Evolutionary conservation across 225 moss, liverwort and hornwort species (phyloP), one percentile per base, ranked within the genome.

Genomic region (Bryum argenteum): DNA sequence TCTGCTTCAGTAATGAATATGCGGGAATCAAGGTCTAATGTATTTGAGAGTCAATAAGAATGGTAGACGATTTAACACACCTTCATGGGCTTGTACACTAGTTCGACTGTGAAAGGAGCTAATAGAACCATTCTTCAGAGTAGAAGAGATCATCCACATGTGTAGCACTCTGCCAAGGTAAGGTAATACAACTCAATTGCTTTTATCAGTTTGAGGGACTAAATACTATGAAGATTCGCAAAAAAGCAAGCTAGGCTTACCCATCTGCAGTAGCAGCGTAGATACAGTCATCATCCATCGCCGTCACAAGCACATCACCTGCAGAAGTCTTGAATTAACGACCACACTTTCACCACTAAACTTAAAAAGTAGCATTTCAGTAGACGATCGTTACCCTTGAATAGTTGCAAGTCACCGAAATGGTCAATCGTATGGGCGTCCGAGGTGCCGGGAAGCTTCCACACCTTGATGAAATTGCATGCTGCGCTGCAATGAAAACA

Each of bases 231-330:
- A 39, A 11, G 59, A 11, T n/a, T 19, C 18, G 11, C n/a, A 68
- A 23, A 68, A 57, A 63, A 57, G 23, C 5, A 63, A 57, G 23
- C 5, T 39, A 62, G 39, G 22, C 56, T 38, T 78, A 84, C 84
- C 84, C 84, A 71, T 84, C 75, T 71, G 76, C 79, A 17, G 79
- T 81, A 55, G 78, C 78, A 76, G 63, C 81, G 55, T 85, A 85
- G 48, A 85, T 57, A 75, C 65, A 65, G 48, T 72, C 69, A 79
- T 63, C 69, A 57, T 75, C 81, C 26, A 81, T 60, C 8, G 70
- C 81, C 70, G 67, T 63, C n/a, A 66, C 79, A 57, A 85, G 82
- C 62, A 85, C 79, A 63, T 85, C 85, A 73, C 85, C 85, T 82
- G 85, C 52, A 74, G 53, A 69, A 8, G 21, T 24, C 16, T 23